These are phyloP conservation scores for Linderniella brevidens DNA, from an alignment of 257 asterid species.

Conservation along the genomic window DNA sequence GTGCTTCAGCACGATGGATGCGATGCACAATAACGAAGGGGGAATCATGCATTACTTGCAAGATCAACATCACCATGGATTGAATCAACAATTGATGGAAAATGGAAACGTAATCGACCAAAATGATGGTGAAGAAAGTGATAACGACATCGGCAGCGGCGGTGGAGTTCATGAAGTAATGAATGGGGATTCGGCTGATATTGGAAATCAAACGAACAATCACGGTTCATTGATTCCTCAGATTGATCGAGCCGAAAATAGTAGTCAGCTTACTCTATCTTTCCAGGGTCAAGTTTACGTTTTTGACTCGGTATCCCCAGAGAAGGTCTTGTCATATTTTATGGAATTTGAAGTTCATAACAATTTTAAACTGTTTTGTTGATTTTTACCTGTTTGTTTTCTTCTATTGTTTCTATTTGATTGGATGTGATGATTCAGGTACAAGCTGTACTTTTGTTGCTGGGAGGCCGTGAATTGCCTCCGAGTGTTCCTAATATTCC, in stretches of 20 bases:
- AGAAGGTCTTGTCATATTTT: constrained; percentile 23
- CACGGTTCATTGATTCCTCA: constrained; percentile 24
- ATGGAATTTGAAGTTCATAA: not conserved
- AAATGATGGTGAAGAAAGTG: constrained; percentile 28
- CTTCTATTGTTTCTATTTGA: constrained; percentile 5
- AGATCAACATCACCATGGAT: constrained; percentile 38
- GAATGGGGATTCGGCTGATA: constrained; percentile 37
- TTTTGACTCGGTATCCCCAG: constrained; percentile 60
- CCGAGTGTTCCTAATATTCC: constrained; percentile 35
- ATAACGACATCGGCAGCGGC: constrained; percentile 18
- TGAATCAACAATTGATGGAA: constrained; percentile 24
- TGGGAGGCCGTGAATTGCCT: constrained; percentile 69
- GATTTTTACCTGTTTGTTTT: too few species aligned
- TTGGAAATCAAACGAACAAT: constrained; percentile 27
- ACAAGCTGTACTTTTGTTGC: constrained; percentile 62
- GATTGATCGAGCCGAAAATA: constrained; percentile 19
- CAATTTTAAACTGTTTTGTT: not conserved
- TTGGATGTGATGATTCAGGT: constrained; percentile 29
- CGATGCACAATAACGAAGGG: constrained; percentile 25
- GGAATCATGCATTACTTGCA: constrained; percentile 41
- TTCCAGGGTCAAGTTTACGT: constrained; percentile 70
- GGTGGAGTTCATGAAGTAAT: constrained; percentile 28
- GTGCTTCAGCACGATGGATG: constrained; percentile 20
- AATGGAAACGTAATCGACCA: constrained; percentile 27
- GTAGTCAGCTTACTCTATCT: constrained; percentile 52